Evolutionary conservation across 2,329 filamentous ascomycete species (phyloP).

Genomic region (Plenodomus lindquistii): DNA sequence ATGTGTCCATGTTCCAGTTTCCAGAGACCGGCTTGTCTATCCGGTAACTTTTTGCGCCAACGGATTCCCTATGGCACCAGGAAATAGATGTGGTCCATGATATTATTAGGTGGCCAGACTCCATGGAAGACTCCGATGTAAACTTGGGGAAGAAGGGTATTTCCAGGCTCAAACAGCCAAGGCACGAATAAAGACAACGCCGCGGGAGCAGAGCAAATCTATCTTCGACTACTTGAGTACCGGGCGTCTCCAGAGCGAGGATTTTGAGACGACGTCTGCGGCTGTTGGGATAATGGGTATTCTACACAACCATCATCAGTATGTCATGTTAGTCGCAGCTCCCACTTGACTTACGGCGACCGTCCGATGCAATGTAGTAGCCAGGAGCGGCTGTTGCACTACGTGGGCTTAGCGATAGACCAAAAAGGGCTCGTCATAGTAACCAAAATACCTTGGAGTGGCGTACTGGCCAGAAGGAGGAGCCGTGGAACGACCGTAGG

Average conservation of each 20-base stretch:
- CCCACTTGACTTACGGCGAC: slow-evolving; percentile 39
- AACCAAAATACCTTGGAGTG: slow-evolving; percentile 49
- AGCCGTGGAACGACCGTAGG: slow-evolving; percentile 27
- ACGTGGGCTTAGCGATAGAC: slow-evolving; percentile 46
- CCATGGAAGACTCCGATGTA: slow-evolving; percentile 38
- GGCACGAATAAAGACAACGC: slow-evolving; percentile 34
- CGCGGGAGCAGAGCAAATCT: slow-evolving; percentile 29
- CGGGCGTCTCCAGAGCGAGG: slow-evolving; percentile 27
- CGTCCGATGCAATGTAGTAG: slow-evolving; percentile 45
- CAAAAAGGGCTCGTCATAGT: slow-evolving; percentile 43
- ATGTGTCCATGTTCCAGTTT: slow-evolving; percentile 19
- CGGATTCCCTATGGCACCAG: slow-evolving; percentile 29
- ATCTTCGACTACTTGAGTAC: slow-evolving; percentile 26
- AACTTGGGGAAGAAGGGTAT: slow-evolving; percentile 39
- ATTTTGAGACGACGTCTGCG: slow-evolving; percentile 25
- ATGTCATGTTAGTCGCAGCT: neutral
- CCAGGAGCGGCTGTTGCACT: slow-evolving; percentile 39
- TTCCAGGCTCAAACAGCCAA: slow-evolving; percentile 38
- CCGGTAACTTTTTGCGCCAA: slow-evolving; percentile 32
- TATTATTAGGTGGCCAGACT: slow-evolving; percentile 32
- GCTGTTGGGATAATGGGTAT: slow-evolving; percentile 38
- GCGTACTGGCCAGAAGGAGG: slow-evolving; percentile 25
- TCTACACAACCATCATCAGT: slow-evolving; percentile 32
- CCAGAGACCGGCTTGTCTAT: slow-evolving; percentile 24
- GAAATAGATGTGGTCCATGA: slow-evolving; percentile 30